Base-by-base conservation (phyloP, 495 filamentous ascomycete genomes). In the Lentithecium fluviatile region DNA sequence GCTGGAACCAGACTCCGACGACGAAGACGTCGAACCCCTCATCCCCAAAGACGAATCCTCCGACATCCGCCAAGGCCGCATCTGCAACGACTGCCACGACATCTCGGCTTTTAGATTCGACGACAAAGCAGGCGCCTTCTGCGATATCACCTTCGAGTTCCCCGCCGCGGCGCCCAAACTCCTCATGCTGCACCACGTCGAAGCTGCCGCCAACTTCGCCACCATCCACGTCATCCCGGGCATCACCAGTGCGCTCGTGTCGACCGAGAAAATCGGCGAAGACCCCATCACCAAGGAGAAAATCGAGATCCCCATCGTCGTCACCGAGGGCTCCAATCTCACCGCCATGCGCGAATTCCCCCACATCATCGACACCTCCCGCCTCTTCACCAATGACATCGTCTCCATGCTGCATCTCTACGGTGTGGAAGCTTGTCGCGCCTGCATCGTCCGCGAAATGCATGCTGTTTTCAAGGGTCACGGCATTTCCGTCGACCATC, bases 351-450 rank as follows among this genome's bases (percentile, higher is more conserved):
- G 95, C 66, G 86, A 88, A 54, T 92, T 90, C 70, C 82, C 87
- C 62, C 84, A 91, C 53, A 85, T 87, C 74, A 88, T 97, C 78
- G 87, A 97, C 73, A 88, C 91, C 0, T 85, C 97, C 74, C 82
- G 78, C 12, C 83, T 96, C 69, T 86, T 87, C 76, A 96, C 94
- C 52, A 99, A 99, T 77, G 91, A 94, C 62, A 91, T 97, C 69
- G 83, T 85, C 50, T 83, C 90, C 57, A 89, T 96, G 76, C 82
- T 96, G 24, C 76, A 79, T 20, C 79, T 85, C 40, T 99, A 97
- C 76, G 94, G 94, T 67, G 90, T 99, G 19, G 94, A 99, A 76
- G 95, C 95, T 8, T 88, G 87, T 45, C 88, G 94, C 4, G 83
- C 81, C 52, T 87, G 85, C 53, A 96, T 99, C 65, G 85, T 97